Evolutionary conservation across 768 basidiomycete species (phyloP).

Genomic region (Lanmaoa pseudosensibilis): DNA sequence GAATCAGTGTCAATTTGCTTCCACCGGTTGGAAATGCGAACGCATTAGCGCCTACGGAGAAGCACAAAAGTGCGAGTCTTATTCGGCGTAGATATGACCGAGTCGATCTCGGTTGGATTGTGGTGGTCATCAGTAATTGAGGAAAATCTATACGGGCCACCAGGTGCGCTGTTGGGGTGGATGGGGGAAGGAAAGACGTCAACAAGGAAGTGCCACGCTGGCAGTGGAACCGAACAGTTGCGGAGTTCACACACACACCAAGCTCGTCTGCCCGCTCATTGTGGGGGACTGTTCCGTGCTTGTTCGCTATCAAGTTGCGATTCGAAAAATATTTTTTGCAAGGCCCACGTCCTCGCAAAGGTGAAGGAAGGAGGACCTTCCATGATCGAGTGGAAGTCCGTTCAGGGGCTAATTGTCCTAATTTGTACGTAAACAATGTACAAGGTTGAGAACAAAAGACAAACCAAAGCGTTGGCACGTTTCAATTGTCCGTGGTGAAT

Average conservation of each 20-base stretch:
- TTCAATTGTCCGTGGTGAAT: conserved; percentile 20
- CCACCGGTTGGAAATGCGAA: conserved; percentile 33
- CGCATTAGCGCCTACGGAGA: conserved; percentile 65
- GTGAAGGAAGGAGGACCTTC: background rate
- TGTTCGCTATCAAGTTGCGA: background rate
- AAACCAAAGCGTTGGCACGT: background rate
- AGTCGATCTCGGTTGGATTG: conserved; percentile 1
- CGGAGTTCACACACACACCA: conserved; percentile 7
- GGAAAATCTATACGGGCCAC: background rate
- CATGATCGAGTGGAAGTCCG: background rate
- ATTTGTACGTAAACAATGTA: background rate
- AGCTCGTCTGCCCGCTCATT: background rate
- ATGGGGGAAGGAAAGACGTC: background rate
- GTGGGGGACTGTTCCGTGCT: background rate
- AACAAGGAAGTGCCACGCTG: background rate
- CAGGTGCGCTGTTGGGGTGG: background rate
- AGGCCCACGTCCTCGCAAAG: background rate
- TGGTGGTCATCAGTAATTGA: conserved; percentile 14
- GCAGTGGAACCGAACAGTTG: too few relatives aligned
- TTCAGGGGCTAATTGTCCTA: conserved; percentile 21
- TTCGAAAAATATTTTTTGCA: background rate
- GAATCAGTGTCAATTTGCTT: background rate
- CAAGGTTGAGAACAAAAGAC: conserved; percentile 20
- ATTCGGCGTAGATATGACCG: conserved; percentile 20
- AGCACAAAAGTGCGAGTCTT: conserved; percentile 40